Evolutionary conservation across 2,329 filamentous ascomycete species (phyloP).

Genomic region (Sphaerostilbella broomeana): DNA sequence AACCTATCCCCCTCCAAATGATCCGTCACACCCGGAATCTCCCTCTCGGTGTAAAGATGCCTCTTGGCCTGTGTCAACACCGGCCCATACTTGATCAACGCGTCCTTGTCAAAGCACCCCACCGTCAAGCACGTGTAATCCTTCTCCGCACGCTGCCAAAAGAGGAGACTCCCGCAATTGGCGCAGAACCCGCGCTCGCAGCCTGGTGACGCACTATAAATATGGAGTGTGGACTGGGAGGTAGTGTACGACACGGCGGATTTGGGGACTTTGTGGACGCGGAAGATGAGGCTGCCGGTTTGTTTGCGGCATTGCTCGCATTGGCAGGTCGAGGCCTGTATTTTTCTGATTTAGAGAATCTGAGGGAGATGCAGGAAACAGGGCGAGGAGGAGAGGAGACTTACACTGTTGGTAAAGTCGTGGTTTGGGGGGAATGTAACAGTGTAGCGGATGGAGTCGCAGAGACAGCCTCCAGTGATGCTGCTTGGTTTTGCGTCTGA

Average conservation of each 20-base stretch:
- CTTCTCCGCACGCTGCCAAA: conserved; percentile 32
- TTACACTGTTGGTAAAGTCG: conserved; percentile 34
- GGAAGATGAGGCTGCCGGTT: conserved; percentile 40
- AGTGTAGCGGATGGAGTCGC: conserved; percentile 42
- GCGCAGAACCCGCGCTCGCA: conserved; percentile 42
- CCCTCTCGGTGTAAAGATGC: conserved; percentile 38
- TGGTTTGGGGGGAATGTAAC: conserved; percentile 39
- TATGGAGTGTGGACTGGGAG: conserved; percentile 28
- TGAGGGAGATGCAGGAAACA: background rate
- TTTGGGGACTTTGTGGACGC: conserved; percentile 32
- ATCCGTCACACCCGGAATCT: conserved; percentile 45
- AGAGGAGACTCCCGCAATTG: conserved; percentile 43
- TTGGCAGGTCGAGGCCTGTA: conserved; percentile 42
- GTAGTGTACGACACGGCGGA: conserved; percentile 30
- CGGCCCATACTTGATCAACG: conserved; percentile 32
- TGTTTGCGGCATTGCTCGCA: conserved; percentile 50
- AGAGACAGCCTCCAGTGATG: conserved; percentile 47
- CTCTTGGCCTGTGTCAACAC: conserved; percentile 32
- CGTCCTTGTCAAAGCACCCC: conserved; percentile 40
- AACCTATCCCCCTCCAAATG: conserved; percentile 22
- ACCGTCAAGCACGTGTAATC: conserved; percentile 31
- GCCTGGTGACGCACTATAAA: conserved; percentile 34
- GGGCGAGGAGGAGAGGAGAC: conserved; percentile 6
- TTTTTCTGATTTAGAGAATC: no score
- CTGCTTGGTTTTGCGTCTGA: conserved; percentile 24